Base-by-base conservation (phyloP, 2,329 filamentous ascomycete species). In the Thelonectria discophora region DNA sequence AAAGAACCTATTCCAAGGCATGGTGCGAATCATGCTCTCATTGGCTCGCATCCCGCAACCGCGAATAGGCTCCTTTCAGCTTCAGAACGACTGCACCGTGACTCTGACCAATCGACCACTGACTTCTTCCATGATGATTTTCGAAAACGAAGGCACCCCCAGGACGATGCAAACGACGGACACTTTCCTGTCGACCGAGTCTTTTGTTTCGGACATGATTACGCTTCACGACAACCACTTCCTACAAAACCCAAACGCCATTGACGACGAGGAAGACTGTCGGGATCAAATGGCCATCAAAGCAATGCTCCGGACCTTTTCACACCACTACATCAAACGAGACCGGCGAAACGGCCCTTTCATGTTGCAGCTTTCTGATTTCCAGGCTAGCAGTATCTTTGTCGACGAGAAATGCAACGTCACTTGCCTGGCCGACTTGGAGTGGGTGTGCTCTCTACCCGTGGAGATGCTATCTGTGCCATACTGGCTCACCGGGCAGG, bases 351-450 rank as follows among this genome's bases (percentile, higher is more conserved):
- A 73, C 42, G 72, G 73, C 2, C 73, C 72, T 9, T 76, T 72
- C 49, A 17, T 66, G 55, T 64, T 76, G 12, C 63, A 69, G 30
- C 50, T 78, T 40, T 75, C 73, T 18, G 73, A 78, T 55, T 59
- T 78, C 15, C 69, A 77, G 62, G 58, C 48, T 20, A 73, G 74
- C 39, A 78, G 78, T 48, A 72, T 79, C 27, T 70, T 78, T 27
- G 73, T 78, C 11, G 74, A 78, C 56, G 52, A 75, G 21, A 50
- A 77, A 24, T 76, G 74, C 74, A 76, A 78, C 49, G 65, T 78
- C 30, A 74, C 66, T 10, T 66, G 65, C 45, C 37, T 77, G 1
- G 72, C 78, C 15, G 75, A 78, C 59, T 68, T 74, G 18, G 75
- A 78, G 64, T 78, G 73, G 74, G 64, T 76, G 18, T 77, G 69